Evolutionary conservation across 306 rosid species (phyloP).

Genomic region (Ormosia emarginata): DNA sequence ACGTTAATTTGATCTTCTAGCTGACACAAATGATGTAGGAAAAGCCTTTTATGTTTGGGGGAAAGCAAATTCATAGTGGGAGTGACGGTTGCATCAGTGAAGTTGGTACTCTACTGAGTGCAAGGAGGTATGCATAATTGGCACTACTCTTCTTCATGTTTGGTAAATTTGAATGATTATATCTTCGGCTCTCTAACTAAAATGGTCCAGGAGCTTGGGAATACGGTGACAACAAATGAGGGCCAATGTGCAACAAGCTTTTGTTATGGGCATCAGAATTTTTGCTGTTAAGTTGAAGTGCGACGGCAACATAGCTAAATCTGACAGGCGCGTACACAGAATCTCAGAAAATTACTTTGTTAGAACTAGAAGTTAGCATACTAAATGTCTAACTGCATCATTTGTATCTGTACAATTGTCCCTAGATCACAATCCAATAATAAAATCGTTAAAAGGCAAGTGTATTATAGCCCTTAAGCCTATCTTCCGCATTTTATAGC

Average conservation of each 20-base stretch:
- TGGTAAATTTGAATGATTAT: not conserved
- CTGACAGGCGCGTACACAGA: conserved; percentile 25
- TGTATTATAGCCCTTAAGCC: conserved; percentile 40
- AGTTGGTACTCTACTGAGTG: conserved; percentile 20
- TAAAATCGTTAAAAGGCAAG: conserved; percentile 37
- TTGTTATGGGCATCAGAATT: conserved; percentile 13
- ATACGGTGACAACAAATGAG: conserved; percentile 44
- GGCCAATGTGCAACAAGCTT: conserved; percentile 20
- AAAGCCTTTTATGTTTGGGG: conserved; percentile 51
- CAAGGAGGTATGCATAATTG: conserved; percentile 52
- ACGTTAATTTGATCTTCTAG: conserved; percentile 30
- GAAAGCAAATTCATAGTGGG: conserved; percentile 49
- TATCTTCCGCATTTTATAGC: not conserved
- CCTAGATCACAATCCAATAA: conserved; percentile 40
- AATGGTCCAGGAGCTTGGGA: conserved; percentile 61
- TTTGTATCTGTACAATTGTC: conserved; percentile 31
- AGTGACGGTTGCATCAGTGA: conserved; percentile 35
- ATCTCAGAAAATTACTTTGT: conserved; percentile 17
- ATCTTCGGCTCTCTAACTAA: not conserved
- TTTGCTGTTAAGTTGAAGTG: conserved; percentile 19
- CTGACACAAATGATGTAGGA: conserved; percentile 38
- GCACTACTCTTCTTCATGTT: not conserved
- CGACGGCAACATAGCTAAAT: not conserved
- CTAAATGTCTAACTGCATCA: conserved; percentile 12
- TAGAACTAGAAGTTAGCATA: conserved; percentile 24